Evolutionary conservation across 805 yeast species (phyloP).

Genomic region (Scheffersomyces coipomensis): DNA sequence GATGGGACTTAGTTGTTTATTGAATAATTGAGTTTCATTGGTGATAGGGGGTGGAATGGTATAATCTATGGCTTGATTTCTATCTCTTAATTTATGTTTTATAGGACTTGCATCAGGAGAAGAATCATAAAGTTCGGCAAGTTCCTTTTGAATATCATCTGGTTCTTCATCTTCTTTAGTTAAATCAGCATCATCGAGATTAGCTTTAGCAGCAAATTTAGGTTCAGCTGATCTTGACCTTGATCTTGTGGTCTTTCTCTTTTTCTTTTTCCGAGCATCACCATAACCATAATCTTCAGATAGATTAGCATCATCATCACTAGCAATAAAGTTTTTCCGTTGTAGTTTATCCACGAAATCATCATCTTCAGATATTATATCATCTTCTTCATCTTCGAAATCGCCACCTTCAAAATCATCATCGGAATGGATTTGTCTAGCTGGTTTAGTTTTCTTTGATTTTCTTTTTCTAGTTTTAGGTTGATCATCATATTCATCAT

Average conservation of each 20-base stretch:
- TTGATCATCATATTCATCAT: constrained; percentile 14
- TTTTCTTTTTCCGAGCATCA: constrained; percentile 3
- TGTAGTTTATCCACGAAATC: constrained; percentile 29
- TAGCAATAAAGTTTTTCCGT: constrained; percentile 34
- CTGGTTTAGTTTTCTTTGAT: constrained; percentile 5
- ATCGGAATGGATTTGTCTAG: constrained; percentile 3
- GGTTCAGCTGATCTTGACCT: constrained; percentile 4
- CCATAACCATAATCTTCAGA: constrained; percentile 20
- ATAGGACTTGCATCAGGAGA: constrained; percentile 53
- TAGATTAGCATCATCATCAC: constrained; percentile 33
- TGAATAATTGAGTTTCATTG: constrained; percentile 34
- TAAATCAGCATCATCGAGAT: constrained; percentile 9
- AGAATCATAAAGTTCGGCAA: constrained; percentile 61
- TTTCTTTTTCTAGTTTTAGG: constrained; percentile 8
- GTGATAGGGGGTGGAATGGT: constrained; percentile 78
- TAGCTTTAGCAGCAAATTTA: constrained; percentile 4
- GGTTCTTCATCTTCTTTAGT: constrained; percentile 21
- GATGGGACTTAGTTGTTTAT: constrained; percentile 13
- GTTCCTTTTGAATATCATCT: constrained; percentile 57
- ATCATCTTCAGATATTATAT: constrained; percentile 15
- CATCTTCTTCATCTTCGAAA: constrained; percentile 13
- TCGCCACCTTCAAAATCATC: constrained; percentile 12
- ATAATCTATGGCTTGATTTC: constrained; percentile 66
- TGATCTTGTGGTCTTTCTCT: constrained; percentile 17
- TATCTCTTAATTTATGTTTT: constrained; percentile 44